Evolutionary conservation across 208 protist species (phyloP), one percentile per base, ranked within the genome.

Genomic region (Crithidia bombi): DNA sequence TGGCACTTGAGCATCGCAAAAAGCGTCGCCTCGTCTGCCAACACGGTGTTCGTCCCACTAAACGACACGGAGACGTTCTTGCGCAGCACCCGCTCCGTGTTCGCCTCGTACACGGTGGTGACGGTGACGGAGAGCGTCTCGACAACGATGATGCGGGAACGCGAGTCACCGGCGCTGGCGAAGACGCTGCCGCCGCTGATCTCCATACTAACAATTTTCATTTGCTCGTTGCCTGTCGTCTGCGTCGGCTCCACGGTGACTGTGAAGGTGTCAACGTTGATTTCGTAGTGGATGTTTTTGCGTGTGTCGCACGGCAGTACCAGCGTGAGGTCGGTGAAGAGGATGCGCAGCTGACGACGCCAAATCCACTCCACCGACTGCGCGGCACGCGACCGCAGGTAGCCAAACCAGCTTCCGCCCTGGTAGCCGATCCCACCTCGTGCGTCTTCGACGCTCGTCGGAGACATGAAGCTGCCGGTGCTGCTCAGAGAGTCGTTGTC

Each of bases 301-400:
- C 77, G 65, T 10, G 66, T 47, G 57, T 90, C 85, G 61, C 72
- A 85, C 23, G 78, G 80, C 14, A 89, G 57, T 6, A 84, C 44
- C 36, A 89, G 9, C 17, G 28, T 82, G 25, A 87, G 44, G 55
- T 86, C 71, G 0, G 64, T 74, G 25, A 90, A 61, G 19, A 75
- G 56, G 26, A 95, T 74, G 54, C 81, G 68, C 67, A 91, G 78
- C 35, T 75, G 77, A 12, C 88, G 83, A 25, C 85, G 75, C 81
- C 85, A 84, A 26, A 92, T 79, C 82, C 86, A 90, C 59, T 81
- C 80, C 21, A 96, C 50, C 11, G 87, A 88, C 51, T 75, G 51
- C 36, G 69, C 71, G 3, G 79, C 85, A 14, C 70, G 79, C 12
- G 59, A 63, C 5, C 65, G 62, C 56, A 91, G 57, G 61, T 78